These are phyloP conservation scores for Termitomyces sp. DNA, from an alignment of 768 basidiomycete species.

Conservation along the genomic window DNA sequence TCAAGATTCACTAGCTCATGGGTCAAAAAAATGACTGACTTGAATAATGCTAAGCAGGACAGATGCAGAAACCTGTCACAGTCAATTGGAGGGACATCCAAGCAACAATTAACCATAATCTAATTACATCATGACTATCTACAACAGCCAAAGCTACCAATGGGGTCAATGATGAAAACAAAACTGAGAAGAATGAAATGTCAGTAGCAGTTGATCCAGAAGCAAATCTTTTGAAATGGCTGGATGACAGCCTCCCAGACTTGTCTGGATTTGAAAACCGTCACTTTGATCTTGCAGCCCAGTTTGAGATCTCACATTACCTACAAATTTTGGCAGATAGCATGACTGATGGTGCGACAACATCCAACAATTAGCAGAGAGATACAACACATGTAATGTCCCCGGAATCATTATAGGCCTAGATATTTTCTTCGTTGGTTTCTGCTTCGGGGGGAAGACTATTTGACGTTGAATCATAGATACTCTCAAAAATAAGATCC, in stretches of 20 bases:
- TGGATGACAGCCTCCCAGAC: constrained; percentile 5
- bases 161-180: background rate
- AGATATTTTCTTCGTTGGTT: no score
- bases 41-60: background rate
- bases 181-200: background rate
- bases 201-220: background rate
- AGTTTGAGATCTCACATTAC: constrained; percentile 4
- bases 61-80: background rate
- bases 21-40: background rate
- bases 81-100: background rate
- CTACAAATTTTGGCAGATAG: background rate
- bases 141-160: background rate
- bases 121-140: background rate
- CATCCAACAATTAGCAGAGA: no score
- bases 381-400: background rate
- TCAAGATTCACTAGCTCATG: background rate
- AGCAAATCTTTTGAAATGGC: constrained; percentile 1
- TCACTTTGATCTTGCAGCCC: constrained; percentile 4
- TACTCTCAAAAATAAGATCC: no score
- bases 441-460: no score
- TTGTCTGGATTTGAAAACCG: constrained; percentile 2
- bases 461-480: no score
- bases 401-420: no score
- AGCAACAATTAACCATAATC: background rate
- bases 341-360: no score